Evolutionary conservation across 2,329 filamentous ascomycete species (phyloP), one percentile per base, ranked within the genome.

Genomic region (Alternaria arborescens): DNA sequence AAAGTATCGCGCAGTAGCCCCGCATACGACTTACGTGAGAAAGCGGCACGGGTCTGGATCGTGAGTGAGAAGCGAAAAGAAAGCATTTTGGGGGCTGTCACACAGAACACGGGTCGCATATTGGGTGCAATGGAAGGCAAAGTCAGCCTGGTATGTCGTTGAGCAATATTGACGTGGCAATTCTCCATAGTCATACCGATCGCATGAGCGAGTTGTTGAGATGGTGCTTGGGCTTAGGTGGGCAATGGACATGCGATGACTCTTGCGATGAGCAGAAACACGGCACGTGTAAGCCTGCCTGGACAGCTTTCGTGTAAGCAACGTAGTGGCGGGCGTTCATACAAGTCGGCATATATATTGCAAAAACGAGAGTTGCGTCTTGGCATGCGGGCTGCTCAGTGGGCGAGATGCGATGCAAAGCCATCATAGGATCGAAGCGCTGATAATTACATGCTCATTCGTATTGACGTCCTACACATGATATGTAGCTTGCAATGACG

Each of bases 11-110:
- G 55, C 55, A 52, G 46, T 3, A 20, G 47, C 22, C 47, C 47
- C 40, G 47, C 55, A 46, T 43, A 22, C 18, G 47, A 41, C n/a
- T 30, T 43, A 52, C 44, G 55, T 52, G 38, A 57, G 47, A 57
- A 36, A 52, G 47, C 44, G 55, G 55, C 47, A 57, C 47, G 43
- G 52, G 28, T 38, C n/a, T 40, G 32, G 24, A 24, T 42, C 34
- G n/a, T 28, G 24, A 16, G 54, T 42, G 11, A 50, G 36, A 30
- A 30, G 26, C 14, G 28, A 34, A 32, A 11, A 26, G 22, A 42
- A 40, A 51, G 54, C 40, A 26, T 56, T 28, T 34, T 51, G 44
- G 36, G 53, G 44, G 36, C 24, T n/a, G 22, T 41, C 11, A 30
- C 44, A 48, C 24, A 24, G 22, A 12, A 50, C 36, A 16, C 11